Conservation (phyloP, 1,139 yeast species). For the Zygosaccharomyces pseudobailii region DNA sequence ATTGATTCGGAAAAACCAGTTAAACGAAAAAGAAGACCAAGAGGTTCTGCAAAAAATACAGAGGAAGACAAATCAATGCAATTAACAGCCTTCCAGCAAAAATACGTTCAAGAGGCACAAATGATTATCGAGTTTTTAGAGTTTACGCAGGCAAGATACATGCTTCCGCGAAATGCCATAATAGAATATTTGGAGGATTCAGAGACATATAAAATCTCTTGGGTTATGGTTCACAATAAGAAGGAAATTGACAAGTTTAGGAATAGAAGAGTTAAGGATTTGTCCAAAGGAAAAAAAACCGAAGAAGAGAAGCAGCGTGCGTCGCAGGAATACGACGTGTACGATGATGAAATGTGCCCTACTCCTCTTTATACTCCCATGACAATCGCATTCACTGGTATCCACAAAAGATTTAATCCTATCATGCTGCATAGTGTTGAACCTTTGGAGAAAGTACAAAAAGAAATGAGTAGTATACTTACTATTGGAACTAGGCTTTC, state of each 20-base stretch:
- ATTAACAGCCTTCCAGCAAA: conserved; percentile 70
- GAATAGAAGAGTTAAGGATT: conserved; percentile 22
- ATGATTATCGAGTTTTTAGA: conserved; percentile 82
- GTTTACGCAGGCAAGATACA: conserved; percentile 67
- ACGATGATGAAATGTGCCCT: conserved; percentile 35
- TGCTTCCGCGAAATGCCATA: conserved; percentile 70
- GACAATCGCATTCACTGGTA: conserved; percentile 56
- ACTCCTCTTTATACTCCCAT: conserved; percentile 54
- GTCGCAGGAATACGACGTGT: conserved; percentile 22
- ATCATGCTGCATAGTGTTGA: conserved; percentile 67
- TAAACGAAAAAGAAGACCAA: conserved; percentile 12
- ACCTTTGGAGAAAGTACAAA: conserved; percentile 50
- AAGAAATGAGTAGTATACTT: conserved; percentile 58
- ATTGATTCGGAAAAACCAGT: not conserved
- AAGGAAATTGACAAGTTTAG: conserved; percentile 25
- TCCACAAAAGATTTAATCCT: conserved; percentile 64
- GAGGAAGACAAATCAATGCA: conserved; percentile 39
- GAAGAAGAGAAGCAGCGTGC: conserved; percentile 15
- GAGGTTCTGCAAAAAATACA: conserved; percentile 18
- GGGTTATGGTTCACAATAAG: conserved; percentile 31
- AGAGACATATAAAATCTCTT: conserved; percentile 30
- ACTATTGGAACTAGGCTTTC: conserved; percentile 57
- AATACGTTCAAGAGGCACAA: conserved; percentile 63
- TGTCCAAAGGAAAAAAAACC: conserved; percentile 14
- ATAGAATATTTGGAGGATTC: conserved; percentile 49